A percentile compares a stretch with the other conserved stretches of the same genome.
Evolutionary conservation across 192 early-diverging fungal genomes (phyloP).

Genomic region (Spizellomyces punctatus): DNA sequence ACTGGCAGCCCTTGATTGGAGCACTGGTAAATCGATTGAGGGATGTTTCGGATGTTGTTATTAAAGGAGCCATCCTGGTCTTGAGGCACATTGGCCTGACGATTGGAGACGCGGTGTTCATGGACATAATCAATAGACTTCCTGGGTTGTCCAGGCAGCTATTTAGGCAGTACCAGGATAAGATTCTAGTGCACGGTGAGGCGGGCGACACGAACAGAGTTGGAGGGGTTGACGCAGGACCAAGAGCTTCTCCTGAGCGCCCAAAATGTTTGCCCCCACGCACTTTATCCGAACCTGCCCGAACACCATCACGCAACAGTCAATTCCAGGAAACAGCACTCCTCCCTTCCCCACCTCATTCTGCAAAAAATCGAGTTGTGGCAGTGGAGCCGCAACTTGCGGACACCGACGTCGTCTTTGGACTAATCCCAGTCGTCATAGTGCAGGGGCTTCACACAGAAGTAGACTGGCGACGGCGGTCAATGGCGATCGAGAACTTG

Average conservation of each 20-base stretch:
- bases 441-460: constrained; percentile 1
- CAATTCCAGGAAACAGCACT: too few relatives aligned
- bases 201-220: background rate
- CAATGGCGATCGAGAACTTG: constrained; percentile 26
- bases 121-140: constrained; percentile 5
- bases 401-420: constrained; percentile 12
- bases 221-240: too few relatives aligned
- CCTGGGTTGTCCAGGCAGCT: constrained; percentile 18
- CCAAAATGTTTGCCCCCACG: too few relatives aligned
- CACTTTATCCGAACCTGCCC: too few relatives aligned
- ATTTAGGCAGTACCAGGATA: constrained; percentile 14
- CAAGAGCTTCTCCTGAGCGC: too few relatives aligned
- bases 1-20: constrained; percentile 16
- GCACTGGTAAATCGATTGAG: constrained; percentile 16
- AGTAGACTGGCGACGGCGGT: constrained; percentile 29
- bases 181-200: constrained; percentile 5
- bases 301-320: too few relatives aligned
- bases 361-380: too few relatives aligned
- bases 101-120: constrained; percentile 11
- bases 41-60: constrained; percentile 31
- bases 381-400: too few relatives aligned
- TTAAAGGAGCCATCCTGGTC: constrained; percentile 17
- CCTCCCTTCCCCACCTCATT: too few relatives aligned
- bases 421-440: constrained; percentile 7
- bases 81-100: constrained; percentile 11